Conservation (phyloP, 768 basidiomycete species). For the Panaeolus papilionaceus region DNA sequence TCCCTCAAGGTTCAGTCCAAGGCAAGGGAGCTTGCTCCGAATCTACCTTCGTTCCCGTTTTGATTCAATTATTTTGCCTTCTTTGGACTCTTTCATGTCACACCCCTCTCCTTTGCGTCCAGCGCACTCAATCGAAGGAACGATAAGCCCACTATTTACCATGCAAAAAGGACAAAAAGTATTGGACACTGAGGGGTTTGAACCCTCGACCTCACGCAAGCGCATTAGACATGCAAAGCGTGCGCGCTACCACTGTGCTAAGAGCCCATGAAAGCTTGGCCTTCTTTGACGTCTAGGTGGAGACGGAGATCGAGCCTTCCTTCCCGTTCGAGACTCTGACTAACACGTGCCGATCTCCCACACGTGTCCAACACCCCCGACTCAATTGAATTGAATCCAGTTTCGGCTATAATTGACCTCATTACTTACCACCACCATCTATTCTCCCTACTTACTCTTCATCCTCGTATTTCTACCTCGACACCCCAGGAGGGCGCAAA, state of each 20-base stretch:
- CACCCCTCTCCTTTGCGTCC: too few relatives aligned
- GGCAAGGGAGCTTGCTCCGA: too few relatives aligned
- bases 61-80: too few relatives aligned
- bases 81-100: too few relatives aligned
- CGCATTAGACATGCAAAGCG: constrained; percentile 32
- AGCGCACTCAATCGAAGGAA: too few relatives aligned
- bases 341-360: neutral
- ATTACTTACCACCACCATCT: neutral
- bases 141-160: too few relatives aligned
- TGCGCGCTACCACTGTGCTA: constrained; percentile 37
- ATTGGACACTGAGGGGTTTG: constrained; percentile 36
- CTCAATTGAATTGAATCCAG: neutral
- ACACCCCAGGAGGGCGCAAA: neutral
- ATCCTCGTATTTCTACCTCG: neutral
- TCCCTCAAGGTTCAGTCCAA: too few relatives aligned
- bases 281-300: neutral
- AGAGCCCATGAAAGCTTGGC: constrained; percentile 26
- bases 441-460: too few relatives aligned
- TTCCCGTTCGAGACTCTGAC: neutral
- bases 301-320: neutral
- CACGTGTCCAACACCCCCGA: neutral
- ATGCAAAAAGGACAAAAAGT: constrained; percentile 13
- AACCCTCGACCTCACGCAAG: constrained; percentile 38
- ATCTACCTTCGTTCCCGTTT: too few relatives aligned
- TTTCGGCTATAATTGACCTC: neutral